Conservation (phyloP, 257 asterid genomes). For the Jacaranda copaia region DNA sequence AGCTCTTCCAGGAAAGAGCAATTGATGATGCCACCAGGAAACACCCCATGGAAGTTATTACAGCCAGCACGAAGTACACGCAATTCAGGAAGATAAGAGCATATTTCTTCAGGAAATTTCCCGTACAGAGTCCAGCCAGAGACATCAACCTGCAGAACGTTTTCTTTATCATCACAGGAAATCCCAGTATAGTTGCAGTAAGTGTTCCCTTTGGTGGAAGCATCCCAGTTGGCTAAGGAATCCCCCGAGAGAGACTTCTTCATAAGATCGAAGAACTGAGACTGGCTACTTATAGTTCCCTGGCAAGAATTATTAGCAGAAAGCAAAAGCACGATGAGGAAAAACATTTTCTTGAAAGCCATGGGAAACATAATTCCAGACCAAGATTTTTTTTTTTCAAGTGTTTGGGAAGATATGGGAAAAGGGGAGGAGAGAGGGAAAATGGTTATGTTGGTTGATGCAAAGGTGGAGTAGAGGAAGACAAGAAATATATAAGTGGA, state of each 20-base stretch:
- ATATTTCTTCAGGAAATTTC: conserved; percentile 58
- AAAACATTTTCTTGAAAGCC: conserved; percentile 44
- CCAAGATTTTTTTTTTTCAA: not conserved
- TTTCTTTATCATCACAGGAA: conserved; percentile 57
- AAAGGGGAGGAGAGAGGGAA: not conserved
- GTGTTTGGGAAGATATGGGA: not conserved
- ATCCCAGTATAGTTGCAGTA: conserved; percentile 67
- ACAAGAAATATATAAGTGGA: conserved; percentile 65
- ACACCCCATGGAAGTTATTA: conserved; percentile 55
- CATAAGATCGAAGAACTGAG: conserved; percentile 59
- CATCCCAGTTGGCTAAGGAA: conserved; percentile 60
- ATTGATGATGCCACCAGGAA: conserved; percentile 64
- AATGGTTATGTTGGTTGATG: conserved; percentile 37
- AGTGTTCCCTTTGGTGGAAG: conserved; percentile 17
- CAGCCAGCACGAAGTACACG: conserved; percentile 58
- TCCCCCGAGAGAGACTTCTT: conserved; percentile 54
- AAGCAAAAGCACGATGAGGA: conserved; percentile 39
- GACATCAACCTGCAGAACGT: conserved; percentile 61
- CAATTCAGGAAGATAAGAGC: conserved; percentile 67
- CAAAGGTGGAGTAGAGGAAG: conserved; percentile 43
- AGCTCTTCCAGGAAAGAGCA: conserved; percentile 68
- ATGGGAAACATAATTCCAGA: conserved; percentile 24
- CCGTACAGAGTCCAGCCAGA: conserved; percentile 74
- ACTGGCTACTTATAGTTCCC: conserved; percentile 39
- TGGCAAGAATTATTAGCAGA: conserved; percentile 34